Evolutionary conservation across 225 moss, liverwort and hornwort species (phyloP).

Genomic region (Bryum argenteum): DNA sequence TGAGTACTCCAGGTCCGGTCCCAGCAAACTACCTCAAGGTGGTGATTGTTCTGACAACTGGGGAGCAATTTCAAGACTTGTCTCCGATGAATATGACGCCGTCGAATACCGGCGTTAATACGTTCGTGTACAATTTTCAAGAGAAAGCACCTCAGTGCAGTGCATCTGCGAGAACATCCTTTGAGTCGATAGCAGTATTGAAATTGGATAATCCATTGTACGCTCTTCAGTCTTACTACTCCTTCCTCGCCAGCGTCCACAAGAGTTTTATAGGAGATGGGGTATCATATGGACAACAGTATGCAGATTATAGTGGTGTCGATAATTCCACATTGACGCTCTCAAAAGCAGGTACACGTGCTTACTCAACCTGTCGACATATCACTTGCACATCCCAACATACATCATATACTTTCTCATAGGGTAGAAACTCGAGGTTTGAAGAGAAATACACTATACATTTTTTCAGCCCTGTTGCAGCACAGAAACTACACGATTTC

Average conservation of each 20-base stretch:
- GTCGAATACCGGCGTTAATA: neutral
- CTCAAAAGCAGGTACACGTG: neutral
- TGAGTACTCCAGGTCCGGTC: neutral
- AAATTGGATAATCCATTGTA: neutral
- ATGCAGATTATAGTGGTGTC: neutral
- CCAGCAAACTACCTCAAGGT: conserved; percentile 21
- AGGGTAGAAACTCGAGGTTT: no score
- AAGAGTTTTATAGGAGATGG: neutral
- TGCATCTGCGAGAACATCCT: neutral
- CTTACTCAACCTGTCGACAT: neutral
- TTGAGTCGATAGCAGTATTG: neutral
- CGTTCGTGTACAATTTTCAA: neutral
- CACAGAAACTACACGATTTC: no score
- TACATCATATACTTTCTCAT: no score
- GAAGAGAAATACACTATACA: no score
- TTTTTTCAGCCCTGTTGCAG: no score
- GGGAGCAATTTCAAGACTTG: neutral
- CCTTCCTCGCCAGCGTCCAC: neutral
- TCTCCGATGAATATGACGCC: neutral
- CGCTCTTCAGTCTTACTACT: neutral
- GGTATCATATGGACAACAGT: neutral
- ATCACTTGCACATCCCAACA: no score
- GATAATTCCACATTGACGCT: neutral
- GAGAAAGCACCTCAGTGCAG: neutral
- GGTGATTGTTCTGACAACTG: neutral